Base-by-base conservation (phyloP, 2,329 filamentous ascomycete species). In the Tolypocladium tropicale region DNA sequence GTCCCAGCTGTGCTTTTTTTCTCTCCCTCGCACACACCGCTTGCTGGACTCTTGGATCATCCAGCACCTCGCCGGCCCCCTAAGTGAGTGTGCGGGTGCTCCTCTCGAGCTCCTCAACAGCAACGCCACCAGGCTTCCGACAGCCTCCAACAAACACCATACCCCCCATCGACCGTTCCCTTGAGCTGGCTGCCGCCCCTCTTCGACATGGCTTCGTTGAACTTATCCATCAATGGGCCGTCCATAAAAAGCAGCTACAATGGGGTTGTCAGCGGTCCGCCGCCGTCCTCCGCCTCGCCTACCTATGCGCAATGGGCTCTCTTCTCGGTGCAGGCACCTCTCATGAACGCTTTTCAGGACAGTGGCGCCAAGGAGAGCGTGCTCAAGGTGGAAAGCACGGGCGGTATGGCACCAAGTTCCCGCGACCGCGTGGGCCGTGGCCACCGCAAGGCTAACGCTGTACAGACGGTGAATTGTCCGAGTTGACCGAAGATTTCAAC, bases 401-500 rank as follows among this genome's bases (percentile, higher is more conserved):
- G 92, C 77, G 89, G 90, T 93, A 73, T 65, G 72, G 3, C 16
- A 4, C 46, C 41, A 30, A 41, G 39, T 28, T n/a, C 51, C 25
- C 14, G 46, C 43, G 43, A 54, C 49, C 37, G 43, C 16, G 36
- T 46, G 36, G 43, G 41, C 33, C 49, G 34, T 39, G 52, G 54
- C 54, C n/a, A 53, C 64, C 67, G 60, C 65, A 58, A 56, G 43
- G 36, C 55, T 55, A 49, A 21, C 53, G 6, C n/a, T n/a, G 34
- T 48, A 43, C 68, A 94, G 92, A 96, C 75, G 94, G 94, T 60
- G 93, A 99, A 73, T 78, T 99, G 60, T 77, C 84, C 56, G 91
- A 96, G 62, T 79, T 99, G 57, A 83, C 95, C 64, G 94, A 99
- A 63, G 94, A 99, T 61, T 96, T 99, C 74, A 97, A 87, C 63